Evolutionary conservation across 148 eudicot species (phyloP).

Genomic region (Selenicereus undatus): DNA sequence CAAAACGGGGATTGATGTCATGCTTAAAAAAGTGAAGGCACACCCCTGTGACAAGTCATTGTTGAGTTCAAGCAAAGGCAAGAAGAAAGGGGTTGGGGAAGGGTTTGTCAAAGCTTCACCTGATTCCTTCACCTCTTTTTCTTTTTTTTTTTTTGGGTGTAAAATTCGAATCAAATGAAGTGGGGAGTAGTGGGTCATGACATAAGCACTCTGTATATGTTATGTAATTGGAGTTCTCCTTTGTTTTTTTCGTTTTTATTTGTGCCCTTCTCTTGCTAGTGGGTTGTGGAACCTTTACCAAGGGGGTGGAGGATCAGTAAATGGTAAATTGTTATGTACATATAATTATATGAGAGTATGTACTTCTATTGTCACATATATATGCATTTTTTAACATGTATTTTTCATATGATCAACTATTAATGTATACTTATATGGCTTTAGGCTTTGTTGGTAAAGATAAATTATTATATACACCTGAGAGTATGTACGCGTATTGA

Average conservation of each 20-base stretch:
- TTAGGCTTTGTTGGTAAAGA: no score
- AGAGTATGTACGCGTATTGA: no score
- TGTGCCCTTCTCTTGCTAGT: constrained; percentile 29
- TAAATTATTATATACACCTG: no score
- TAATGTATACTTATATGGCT: no score
- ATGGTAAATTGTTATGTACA: no score
- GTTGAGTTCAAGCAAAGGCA: constrained; percentile 41
- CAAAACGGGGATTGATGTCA: constrained; percentile 36
- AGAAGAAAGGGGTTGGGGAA: constrained; percentile 1
- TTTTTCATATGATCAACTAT: no score
- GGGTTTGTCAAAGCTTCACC: constrained; percentile 46
- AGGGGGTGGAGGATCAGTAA: constrained; percentile 30
- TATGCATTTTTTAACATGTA: no score
- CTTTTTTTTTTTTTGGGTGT: not conserved
- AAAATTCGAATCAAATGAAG: constrained; percentile 18
- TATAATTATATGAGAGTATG: no score
- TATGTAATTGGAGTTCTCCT: constrained; percentile 36
- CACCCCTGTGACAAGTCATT: constrained; percentile 31
- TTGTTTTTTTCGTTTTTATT: not conserved
- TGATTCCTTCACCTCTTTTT: constrained; percentile 19
- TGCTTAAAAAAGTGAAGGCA: constrained; percentile 33
- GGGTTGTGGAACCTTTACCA: constrained; percentile 53
- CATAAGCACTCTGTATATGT: constrained; percentile 44
- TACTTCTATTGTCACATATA: no score
- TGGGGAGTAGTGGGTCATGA: constrained; percentile 57